Base-by-base conservation (phyloP, 1,284 basidiomycete species). In the Irpex rosettiformis region DNA sequence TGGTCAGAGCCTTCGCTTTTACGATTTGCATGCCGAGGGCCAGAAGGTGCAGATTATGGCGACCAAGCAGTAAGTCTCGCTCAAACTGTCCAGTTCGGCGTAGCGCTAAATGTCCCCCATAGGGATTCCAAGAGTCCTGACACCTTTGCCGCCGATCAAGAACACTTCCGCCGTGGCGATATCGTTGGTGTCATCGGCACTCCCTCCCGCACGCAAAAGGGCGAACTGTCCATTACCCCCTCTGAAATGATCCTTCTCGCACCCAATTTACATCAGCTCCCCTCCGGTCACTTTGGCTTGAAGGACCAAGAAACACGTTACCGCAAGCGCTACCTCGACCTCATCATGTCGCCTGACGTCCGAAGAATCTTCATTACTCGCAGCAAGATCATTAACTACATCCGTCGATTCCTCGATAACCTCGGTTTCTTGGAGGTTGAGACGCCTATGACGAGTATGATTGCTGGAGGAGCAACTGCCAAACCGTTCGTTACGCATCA, bases 401-500 rank as follows among this genome's bases (percentile, higher is more conserved):
- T 98, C 66, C 88, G 96, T 59, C 89, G 89, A 66, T 99, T 88
- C 84, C 78, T 99, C 61, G 96, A 98, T 73, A 79, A 82, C 67
- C 85, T 93, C 48, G 96, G 96, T 45, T 99, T 99, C 83, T 86
- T 99, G 75, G 97, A 99, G 78, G 96, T 99, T 61, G 96, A 99
- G 77, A 99, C 96, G 4, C 96, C 97, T 7, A 98, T 99, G 84
- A 99, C 94, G 79, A 96, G 91, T 73, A 88, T 98, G 82, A 88
- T 94, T 64, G 97, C 97, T 5, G 96, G 96, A 57, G 96, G 96
- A 61, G 96, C 96, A 29, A 98, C 95, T 3, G 96, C 96, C 67
- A 99, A 98, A 82, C 96, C 96, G 1, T 99, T 99, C 78, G 73
- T 99, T 72, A 99, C 96, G 0, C 96, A 98, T 74, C 96, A 99